These are phyloP conservation scores for Pulchroboletus neoregius DNA, from an alignment of 1,284 basidiomycete species.

Conservation along the genomic window DNA sequence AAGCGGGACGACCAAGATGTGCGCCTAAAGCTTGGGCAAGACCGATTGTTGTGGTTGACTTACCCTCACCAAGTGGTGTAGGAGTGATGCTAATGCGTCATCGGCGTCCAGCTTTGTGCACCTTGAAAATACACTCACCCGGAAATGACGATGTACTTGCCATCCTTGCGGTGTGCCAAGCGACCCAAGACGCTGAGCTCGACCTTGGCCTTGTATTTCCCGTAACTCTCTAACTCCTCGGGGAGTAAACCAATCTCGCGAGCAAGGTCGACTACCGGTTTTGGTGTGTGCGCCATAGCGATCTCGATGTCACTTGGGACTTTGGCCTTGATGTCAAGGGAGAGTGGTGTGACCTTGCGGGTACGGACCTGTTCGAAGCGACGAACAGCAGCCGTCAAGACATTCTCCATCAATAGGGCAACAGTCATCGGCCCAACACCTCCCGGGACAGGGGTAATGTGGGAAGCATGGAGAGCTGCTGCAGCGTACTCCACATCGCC, in stretches of 20 bases:
- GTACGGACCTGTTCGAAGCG: conserved; percentile 66
- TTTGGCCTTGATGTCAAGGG: conserved; percentile 73
- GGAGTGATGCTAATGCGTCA: conserved; percentile 79
- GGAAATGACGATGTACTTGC: conserved; percentile 96
- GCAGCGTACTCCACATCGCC: conserved; percentile 91
- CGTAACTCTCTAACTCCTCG: conserved; percentile 92
- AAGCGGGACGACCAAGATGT: conserved; percentile 87
- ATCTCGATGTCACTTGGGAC: conserved; percentile 98
- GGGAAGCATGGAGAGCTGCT: conserved; percentile 74
- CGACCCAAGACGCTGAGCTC: conserved; percentile 87
- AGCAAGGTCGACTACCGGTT: conserved; percentile 82
- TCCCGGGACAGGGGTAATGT: conserved; percentile 97
- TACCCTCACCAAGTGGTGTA: conserved; percentile 96
- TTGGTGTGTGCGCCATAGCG: conserved; percentile 92
- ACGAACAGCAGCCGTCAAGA: conserved; percentile 80
- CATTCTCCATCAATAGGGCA: conserved; percentile 97
- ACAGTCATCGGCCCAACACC: conserved; percentile 99
- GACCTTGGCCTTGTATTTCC: conserved; percentile 97
- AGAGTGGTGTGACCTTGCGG: conserved; percentile 75
- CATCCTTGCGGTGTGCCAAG: conserved; percentile 82
- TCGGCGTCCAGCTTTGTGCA: background rate
- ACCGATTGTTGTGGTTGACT: conserved; percentile 98
- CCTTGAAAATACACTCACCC: conserved; percentile 49
- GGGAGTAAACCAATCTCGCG: conserved; percentile 85
- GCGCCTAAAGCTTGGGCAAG: conserved; percentile 96